phyloP scores from a whole-genome alignment of 495 filamentous ascomycete genomes.

The Penicillium longicatenatum region DNA sequence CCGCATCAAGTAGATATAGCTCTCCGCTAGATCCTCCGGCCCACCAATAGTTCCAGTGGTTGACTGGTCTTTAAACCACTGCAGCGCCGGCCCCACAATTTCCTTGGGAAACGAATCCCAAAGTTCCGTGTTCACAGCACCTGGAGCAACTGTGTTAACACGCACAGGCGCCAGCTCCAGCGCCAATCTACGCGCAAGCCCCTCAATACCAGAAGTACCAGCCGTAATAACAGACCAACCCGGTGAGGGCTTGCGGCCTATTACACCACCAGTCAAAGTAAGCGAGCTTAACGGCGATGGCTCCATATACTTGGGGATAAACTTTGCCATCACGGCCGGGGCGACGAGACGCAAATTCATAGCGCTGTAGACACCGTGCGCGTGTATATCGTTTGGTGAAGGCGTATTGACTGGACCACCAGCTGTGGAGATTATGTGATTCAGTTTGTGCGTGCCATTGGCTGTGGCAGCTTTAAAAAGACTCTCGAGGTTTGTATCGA shows the following conservation, averaged over 20 bases:
- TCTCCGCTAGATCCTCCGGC: constrained; percentile 65
- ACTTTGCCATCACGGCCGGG: constrained; percentile 56
- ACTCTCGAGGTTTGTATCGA: constrained; percentile 47
- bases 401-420: constrained; percentile 44
- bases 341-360: constrained; percentile 53
- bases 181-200: constrained; percentile 54
- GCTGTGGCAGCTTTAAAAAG: constrained; percentile 43
- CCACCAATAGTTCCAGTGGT: constrained; percentile 49
- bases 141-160: constrained; percentile 64
- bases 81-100: constrained; percentile 5
- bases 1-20: constrained; percentile 66
- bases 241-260: constrained; percentile 47
- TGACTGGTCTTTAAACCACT: constrained; percentile 26
- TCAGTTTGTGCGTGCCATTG: constrained; percentile 36
- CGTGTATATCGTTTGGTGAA: constrained; percentile 38
- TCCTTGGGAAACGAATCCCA: constrained; percentile 22
- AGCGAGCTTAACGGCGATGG: constrained; percentile 44
- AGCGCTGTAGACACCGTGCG: constrained; percentile 44
- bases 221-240: constrained; percentile 50
- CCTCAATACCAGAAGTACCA: constrained; percentile 41
- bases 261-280: constrained; percentile 56
- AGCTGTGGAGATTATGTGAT: constrained; percentile 65
- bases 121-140: constrained; percentile 56
- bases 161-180: constrained; percentile 61
- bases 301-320: constrained; percentile 47